Evolutionary conservation across 1,139 yeast species (phyloP).

Genomic region (Scheffersomyces lignicola): DNA sequence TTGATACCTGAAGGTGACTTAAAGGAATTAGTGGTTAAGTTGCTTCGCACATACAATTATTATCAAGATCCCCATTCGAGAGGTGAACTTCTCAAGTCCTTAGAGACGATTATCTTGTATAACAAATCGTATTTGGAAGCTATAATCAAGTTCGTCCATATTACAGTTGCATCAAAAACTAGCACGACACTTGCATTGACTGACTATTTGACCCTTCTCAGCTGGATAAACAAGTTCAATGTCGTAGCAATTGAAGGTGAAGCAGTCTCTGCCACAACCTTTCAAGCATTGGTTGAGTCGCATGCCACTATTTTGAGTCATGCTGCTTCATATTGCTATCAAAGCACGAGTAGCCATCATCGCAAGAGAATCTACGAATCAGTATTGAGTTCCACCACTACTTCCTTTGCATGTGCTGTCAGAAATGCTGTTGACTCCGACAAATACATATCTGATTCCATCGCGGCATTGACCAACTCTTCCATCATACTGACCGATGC

Average conservation of each 20-base stretch:
- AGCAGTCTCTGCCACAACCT: too few species aligned
- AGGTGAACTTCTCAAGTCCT: conserved; percentile 34
- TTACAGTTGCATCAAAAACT: conserved; percentile 29
- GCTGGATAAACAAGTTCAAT: conserved; percentile 49
- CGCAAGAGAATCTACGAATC: conserved; percentile 49
- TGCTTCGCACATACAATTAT: conserved; percentile 49
- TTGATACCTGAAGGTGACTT: conserved; percentile 21
- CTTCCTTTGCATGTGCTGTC: conserved; percentile 23
- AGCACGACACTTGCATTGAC: conserved; percentile 41
- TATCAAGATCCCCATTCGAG: conserved; percentile 54
- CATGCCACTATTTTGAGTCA: conserved; percentile 24
- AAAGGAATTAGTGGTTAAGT: conserved; percentile 19
- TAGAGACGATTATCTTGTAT: conserved; percentile 31
- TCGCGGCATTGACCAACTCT: too few species aligned
- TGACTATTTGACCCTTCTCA: conserved; percentile 55
- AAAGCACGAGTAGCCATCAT: conserved; percentile 26
- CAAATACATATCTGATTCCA: conserved; percentile 12
- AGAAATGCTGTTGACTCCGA: conserved; percentile 8
- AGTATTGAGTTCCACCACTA: conserved; percentile 38
- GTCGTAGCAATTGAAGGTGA: conserved; percentile 16
- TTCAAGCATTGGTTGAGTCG: conserved; percentile 17
- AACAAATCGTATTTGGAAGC: conserved; percentile 33
- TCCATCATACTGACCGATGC: conserved; percentile 12
- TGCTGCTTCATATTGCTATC: conserved; percentile 15
- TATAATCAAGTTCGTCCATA: conserved; percentile 37